Conservation (phyloP, 192 early-diverging fungal species). For the Backusella westeae region DNA sequence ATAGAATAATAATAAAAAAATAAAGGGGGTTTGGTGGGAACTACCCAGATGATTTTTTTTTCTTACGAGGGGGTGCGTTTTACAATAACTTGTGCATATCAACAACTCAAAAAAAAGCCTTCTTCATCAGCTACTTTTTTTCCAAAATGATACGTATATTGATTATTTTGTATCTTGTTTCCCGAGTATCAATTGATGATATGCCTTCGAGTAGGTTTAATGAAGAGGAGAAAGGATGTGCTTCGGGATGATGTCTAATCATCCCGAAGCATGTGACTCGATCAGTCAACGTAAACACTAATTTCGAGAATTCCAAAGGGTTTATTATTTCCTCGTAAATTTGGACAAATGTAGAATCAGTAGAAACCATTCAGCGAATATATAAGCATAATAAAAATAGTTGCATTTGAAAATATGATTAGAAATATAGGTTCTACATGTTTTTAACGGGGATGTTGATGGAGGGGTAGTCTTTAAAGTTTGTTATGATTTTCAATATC, state of each 20-base stretch:
- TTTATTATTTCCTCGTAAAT: background rate
- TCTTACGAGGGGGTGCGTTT: background rate
- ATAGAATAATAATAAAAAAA: background rate
- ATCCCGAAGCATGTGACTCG: constrained; percentile 1
- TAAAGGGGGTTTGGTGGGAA: constrained; percentile 3
- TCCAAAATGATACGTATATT: background rate
- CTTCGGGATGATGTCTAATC: background rate
- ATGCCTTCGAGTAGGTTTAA: background rate
- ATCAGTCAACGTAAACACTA: background rate
- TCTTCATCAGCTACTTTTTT: background rate
- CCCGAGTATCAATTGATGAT: background rate
- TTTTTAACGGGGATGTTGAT: background rate
- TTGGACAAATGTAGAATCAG: background rate
- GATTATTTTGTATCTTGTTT: background rate
- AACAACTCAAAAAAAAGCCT: background rate
- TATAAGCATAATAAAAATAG: background rate
- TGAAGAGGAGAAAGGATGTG: background rate
- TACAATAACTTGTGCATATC: background rate
- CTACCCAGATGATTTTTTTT: background rate
- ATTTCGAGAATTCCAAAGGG: background rate
- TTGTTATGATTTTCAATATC: constrained; percentile 6
- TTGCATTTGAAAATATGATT: background rate
- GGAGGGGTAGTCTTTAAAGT: background rate
- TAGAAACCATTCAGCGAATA: background rate
- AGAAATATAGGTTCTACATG: background rate